Percentiles rank a stretch among this genome's conserved stretches.
Conservation (phyloP, 768 basidiomycete genomes). For the Punctularia strigosozonata region DNA sequence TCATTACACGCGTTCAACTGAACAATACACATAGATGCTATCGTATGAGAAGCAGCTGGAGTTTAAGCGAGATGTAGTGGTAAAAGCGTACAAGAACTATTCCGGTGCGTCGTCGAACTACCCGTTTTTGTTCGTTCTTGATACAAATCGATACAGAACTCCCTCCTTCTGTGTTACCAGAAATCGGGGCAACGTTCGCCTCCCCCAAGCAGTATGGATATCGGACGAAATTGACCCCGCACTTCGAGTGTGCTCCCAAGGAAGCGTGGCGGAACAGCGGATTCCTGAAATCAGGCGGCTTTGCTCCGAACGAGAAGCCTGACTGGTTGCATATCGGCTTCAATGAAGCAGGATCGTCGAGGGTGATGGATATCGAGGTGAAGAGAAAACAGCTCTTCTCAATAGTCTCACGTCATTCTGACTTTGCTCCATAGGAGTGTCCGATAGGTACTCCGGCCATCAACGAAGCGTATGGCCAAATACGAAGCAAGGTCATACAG, state of each 20-base stretch:
- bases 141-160: constrained; percentile 31
- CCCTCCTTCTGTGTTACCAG: constrained; percentile 42
- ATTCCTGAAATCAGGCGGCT: constrained; percentile 6
- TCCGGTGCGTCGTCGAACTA: constrained; percentile 29
- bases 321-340: constrained; percentile 84
- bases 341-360: constrained; percentile 62
- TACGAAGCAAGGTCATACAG: constrained; percentile 60
- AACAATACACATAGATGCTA: constrained; percentile 45
- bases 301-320: constrained; percentile 23
- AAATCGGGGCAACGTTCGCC: constrained; percentile 62
- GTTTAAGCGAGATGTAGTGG: constrained; percentile 76
- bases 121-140: constrained; percentile 4
- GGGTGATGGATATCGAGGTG: constrained; percentile 88
- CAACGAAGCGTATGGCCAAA: constrained; percentile 49
- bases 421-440: constrained; percentile 50
- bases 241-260: constrained; percentile 69
- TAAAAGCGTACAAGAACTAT: constrained; percentile 74
- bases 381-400: not conserved
- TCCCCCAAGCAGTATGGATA: constrained; percentile 88
- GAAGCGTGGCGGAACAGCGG: constrained; percentile 11
- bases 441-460: constrained; percentile 80
- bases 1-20: not conserved
- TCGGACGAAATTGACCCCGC: constrained; percentile 95
- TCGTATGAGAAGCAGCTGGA: constrained; percentile 79
- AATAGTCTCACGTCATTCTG: not conserved